Evolutionary conservation across 192 early-diverging fungal species (phyloP).

Genomic region (Entomortierella chlamydospora): DNA sequence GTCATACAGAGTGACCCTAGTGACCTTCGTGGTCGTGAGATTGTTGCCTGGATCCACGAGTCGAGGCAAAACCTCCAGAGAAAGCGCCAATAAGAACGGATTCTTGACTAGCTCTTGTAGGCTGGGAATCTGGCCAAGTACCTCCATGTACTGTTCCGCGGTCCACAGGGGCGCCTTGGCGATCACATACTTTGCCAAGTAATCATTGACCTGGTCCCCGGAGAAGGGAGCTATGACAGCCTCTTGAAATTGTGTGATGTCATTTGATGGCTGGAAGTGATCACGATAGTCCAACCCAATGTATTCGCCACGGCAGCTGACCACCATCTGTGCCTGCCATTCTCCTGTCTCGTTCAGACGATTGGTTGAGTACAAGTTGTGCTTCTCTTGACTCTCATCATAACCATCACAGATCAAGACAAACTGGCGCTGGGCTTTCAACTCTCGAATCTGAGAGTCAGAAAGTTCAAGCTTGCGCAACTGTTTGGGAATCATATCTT

Average conservation of each 20-base stretch:
- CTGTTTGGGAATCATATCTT: conserved; percentile 23
- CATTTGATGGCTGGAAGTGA: conserved; percentile 19
- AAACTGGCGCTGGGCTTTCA: conserved; percentile 20
- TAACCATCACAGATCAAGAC: conserved; percentile 36
- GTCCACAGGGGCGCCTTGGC: conserved; percentile 21
- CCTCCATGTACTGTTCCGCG: conserved; percentile 3
- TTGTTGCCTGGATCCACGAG: conserved; percentile 9
- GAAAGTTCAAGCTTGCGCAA: conserved; percentile 13
- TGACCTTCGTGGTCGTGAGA: conserved; percentile 10
- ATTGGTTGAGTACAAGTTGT: conserved; percentile 22
- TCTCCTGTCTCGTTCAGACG: conserved; percentile 16
- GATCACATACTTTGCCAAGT: conserved; percentile 17
- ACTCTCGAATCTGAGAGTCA: conserved; percentile 24
- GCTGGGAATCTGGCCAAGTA: conserved; percentile 18
- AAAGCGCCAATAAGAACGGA: conserved; percentile 26
- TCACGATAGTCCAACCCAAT: conserved; percentile 21
- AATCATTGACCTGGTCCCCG: conserved; percentile 10
- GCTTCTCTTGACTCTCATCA: conserved; percentile 30
- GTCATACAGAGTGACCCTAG: conserved; percentile 16
- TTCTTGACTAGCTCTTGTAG: conserved; percentile 30
- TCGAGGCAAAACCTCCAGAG: conserved; percentile 19
- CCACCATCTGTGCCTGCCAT: conserved; percentile 24
- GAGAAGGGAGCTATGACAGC: conserved; percentile 35
- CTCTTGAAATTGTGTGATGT: conserved; percentile 14
- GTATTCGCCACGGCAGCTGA: conserved; percentile 38